Conservation (phyloP, 768 basidiomycete genomes). For the Mrakia gelida region DNA sequence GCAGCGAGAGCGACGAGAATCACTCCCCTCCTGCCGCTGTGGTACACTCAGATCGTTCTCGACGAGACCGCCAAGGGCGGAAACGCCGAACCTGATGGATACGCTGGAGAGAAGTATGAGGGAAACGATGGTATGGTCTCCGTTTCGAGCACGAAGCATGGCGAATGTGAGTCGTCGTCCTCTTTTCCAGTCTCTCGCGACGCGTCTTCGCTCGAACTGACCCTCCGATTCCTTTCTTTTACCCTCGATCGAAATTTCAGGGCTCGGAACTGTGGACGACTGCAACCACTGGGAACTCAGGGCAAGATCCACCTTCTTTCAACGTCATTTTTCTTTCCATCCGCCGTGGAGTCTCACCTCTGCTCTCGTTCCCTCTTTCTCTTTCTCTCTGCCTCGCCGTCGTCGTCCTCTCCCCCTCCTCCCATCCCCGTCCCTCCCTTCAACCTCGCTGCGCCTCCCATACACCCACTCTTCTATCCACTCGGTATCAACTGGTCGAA, state of each 20-base stretch:
- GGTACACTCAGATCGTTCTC: slow-evolving; percentile 90
- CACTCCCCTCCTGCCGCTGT: slow-evolving; percentile 69
- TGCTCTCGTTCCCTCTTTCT: slow-evolving; percentile 13
- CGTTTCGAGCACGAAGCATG: slow-evolving; percentile 83
- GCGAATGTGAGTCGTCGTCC: slow-evolving; percentile 54
- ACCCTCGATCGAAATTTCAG: background rate
- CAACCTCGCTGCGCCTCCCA: background rate
- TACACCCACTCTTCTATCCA: background rate
- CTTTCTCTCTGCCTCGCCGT: background rate
- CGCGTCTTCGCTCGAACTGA: slow-evolving; percentile 4
- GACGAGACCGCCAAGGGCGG: slow-evolving; percentile 74
- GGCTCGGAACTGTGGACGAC: slow-evolving; percentile 79
- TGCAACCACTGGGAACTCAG: slow-evolving; percentile 96
- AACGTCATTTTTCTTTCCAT: slow-evolving; percentile 18
- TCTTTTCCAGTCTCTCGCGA: background rate
- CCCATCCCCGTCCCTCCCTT: background rate
- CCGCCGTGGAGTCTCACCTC: slow-evolving; percentile 19
- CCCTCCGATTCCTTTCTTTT: background rate
- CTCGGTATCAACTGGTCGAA: background rate
- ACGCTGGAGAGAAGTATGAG: slow-evolving; percentile 42
- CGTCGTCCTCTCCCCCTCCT: background rate
- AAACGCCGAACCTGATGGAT: slow-evolving; percentile 45
- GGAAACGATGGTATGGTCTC: slow-evolving; percentile 92
- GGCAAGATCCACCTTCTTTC: slow-evolving; percentile 42
- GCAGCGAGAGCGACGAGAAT: slow-evolving; percentile 63